Conservation (phyloP, 495 filamentous ascomycete species). For the Penicillium bialowiezense region DNA sequence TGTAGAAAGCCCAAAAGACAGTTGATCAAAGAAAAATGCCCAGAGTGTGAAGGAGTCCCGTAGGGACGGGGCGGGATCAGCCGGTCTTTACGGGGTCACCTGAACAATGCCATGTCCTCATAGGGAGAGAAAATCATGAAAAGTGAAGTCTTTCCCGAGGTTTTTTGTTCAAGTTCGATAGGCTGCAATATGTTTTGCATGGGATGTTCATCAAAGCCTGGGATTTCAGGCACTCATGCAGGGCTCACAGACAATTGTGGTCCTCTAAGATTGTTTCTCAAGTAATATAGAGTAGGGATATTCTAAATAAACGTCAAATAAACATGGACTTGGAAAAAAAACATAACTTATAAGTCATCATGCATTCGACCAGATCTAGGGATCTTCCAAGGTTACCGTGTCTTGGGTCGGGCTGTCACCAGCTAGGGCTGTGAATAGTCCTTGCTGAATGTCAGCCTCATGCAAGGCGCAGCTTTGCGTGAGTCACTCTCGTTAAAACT, state of each 20-base stretch:
- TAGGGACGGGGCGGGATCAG: conserved; percentile 13
- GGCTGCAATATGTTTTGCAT: neutral
- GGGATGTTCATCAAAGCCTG: neutral
- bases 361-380: neutral
- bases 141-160: neutral
- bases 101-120: neutral
- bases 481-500: conserved; percentile 2
- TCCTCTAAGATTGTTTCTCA: neutral
- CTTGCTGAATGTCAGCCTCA: conserved; percentile 7
- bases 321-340: too few relatives aligned
- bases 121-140: neutral
- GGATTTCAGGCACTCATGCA: neutral
- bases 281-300: too few relatives aligned
- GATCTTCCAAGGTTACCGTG: neutral
- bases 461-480: conserved; percentile 6
- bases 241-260: neutral
- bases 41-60: neutral
- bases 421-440: neutral
- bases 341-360: too few relatives aligned
- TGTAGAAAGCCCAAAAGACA: conserved; percentile 3
- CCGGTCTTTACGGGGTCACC: conserved; percentile 1
- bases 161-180: neutral
- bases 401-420: neutral
- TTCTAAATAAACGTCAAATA: too few relatives aligned
- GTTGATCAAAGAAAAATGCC: conserved; percentile 4